Conservation (phyloP, 2,329 filamentous ascomycete genomes). For the Trichoderma koningii region DNA sequence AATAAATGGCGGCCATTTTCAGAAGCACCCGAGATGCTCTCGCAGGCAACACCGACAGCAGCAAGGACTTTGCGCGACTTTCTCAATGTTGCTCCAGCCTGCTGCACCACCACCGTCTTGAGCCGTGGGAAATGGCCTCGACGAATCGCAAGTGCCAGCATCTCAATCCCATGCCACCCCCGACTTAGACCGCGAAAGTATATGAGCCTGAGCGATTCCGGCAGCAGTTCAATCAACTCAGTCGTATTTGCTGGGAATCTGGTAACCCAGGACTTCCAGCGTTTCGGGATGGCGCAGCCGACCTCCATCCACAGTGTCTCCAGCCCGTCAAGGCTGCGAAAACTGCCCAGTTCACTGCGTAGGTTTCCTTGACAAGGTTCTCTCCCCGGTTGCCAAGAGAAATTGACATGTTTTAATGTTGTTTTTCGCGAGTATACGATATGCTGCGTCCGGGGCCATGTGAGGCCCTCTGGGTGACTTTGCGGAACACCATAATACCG, state of each 20-base stretch:
- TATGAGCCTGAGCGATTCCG: neutral
- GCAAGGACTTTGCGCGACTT: neutral
- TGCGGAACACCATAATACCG: neutral
- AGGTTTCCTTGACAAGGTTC: too few relatives aligned
- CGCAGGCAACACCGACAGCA: neutral
- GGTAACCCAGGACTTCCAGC: too few relatives aligned
- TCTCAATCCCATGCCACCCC: neutral
- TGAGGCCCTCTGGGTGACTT: neutral
- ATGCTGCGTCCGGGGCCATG: neutral
- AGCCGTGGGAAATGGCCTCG: neutral
- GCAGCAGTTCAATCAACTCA: neutral
- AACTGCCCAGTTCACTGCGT: neutral
- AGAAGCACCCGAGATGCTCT: too few relatives aligned
- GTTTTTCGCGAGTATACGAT: neutral
- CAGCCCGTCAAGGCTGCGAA: neutral
- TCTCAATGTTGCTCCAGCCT: too few relatives aligned
- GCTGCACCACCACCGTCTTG: neutral
- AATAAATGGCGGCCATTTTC: too few relatives aligned
- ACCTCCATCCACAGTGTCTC: neutral
- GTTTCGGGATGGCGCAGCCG: too few relatives aligned
- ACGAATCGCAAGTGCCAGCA: neutral
- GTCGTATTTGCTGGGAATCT: neutral
- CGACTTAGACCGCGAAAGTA: accelerated
- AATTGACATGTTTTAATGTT: neutral
- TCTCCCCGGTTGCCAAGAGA: neutral